A percentile compares a stretch with the other conserved stretches of the same genome.
phyloP scores from a whole-genome alignment of 2,329 filamentous ascomycete genomes.

The Teratosphaeria pseudoeucalypti region DNA sequence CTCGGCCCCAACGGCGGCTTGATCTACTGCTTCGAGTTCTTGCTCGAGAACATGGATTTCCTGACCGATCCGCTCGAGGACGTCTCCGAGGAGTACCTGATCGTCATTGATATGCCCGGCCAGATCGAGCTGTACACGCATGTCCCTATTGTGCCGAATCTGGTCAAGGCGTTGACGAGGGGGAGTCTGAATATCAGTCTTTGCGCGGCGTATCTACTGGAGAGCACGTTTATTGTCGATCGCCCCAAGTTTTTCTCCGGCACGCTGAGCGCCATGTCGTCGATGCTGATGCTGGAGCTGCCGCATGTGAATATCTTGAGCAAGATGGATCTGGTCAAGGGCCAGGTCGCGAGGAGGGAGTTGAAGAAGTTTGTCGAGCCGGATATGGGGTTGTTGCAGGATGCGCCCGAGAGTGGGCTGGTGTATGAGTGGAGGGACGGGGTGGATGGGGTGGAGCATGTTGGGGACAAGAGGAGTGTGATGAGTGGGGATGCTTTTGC shows the following conservation, averaged over 20 bases:
- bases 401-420: conserved; percentile 53
- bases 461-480: conserved; percentile 53
- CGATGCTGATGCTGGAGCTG: conserved; percentile 97
- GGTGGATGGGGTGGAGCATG: conserved; percentile 46
- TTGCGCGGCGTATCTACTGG: conserved; percentile 87
- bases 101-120: conserved; percentile 97
- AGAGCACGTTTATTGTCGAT: conserved; percentile 91
- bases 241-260: conserved; percentile 96
- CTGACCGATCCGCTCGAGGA: conserved; percentile 74
- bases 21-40: conserved; percentile 94
- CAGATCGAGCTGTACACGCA: conserved; percentile 99
- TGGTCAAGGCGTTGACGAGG: conserved; percentile 71
- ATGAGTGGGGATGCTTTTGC: conserved; percentile 77
- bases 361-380: conserved; percentile 84
- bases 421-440: conserved; percentile 30
- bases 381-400: conserved; percentile 70
- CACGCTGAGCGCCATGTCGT: conserved; percentile 91
- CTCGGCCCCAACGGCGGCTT: conserved; percentile 85
- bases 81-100: conserved; percentile 87
- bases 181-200: conserved; percentile 81
- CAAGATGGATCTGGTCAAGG: conserved; percentile 96
- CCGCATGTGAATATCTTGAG: conserved; percentile 93
- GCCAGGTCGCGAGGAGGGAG: conserved; percentile 76
- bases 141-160: conserved; percentile 76
- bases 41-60: conserved; percentile 90